A percentile compares a stretch with the other conserved stretches of the same genome.
These are phyloP conservation scores for Sequoia sempervirens DNA, from an alignment of 75 land plant species.

Conservation along the genomic window DNA sequence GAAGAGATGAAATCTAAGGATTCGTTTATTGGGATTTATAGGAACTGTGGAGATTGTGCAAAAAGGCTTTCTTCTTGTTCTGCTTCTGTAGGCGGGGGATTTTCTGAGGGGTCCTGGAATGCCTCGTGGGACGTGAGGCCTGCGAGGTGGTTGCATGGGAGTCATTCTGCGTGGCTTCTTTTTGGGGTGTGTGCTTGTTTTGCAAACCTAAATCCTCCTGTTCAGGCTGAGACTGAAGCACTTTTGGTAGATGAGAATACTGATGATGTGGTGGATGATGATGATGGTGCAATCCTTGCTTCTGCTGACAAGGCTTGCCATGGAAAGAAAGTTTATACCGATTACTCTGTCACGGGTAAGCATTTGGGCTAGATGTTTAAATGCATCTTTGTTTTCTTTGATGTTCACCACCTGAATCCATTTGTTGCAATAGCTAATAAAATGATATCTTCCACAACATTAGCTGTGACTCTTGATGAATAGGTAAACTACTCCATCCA, in stretches of 20 bases:
- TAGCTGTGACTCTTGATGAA: neutral
- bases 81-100: conserved; percentile 11
- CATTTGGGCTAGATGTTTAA: neutral
- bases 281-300: neutral
- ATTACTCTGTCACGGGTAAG: conserved; percentile 47
- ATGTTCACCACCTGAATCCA: neutral
- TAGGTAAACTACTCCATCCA: neutral
- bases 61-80: neutral
- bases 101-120: conserved; percentile 82
- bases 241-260: neutral
- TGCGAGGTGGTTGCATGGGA: conserved; percentile 75
- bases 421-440: neutral
- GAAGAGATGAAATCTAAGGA: neutral
- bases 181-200: conserved; percentile 75
- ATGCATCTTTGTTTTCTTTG: neutral
- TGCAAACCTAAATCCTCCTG: conserved; percentile 13
- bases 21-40: neutral
- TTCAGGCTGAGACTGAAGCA: neutral
- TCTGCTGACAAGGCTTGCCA: conserved; percentile 12
- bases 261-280: neutral
- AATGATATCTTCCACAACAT: neutral
- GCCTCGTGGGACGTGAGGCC: conserved; percentile 83
- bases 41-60: neutral
- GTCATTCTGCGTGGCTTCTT: conserved; percentile 81
- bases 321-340: conserved; percentile 31